Evolutionary conservation across 2,329 filamentous ascomycete species (phyloP).

Genomic region (Penicillium sp.): DNA sequence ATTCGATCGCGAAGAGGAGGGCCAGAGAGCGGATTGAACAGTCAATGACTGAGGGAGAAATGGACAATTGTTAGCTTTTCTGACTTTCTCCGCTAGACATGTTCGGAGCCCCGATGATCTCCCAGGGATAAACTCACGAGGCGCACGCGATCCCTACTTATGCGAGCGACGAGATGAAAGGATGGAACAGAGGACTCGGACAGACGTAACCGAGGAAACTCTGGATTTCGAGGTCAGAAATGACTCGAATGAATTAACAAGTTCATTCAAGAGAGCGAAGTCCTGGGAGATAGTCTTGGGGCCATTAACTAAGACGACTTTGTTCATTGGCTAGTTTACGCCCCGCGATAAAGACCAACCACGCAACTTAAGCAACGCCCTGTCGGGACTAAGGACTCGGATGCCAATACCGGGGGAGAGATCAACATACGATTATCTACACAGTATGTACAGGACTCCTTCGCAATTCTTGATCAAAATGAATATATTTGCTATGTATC

Average conservation of each 20-base stretch:
- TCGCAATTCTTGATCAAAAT: neutral
- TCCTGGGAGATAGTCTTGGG: neutral
- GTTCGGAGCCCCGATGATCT: neutral
- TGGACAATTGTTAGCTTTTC: conserved; percentile 4
- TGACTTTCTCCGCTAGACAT: conserved; percentile 1
- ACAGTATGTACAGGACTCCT: no score
- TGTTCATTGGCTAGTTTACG: conserved; percentile 8
- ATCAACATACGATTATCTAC: neutral
- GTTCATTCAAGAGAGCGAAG: neutral
- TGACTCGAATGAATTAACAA: neutral
- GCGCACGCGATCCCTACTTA: conserved; percentile 14
- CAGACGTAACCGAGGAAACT: neutral
- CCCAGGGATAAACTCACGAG: conserved; percentile 24
- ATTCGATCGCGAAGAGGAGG: neutral
- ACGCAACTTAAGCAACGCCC: neutral
- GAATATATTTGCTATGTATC: neutral
- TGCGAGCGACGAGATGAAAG: neutral
- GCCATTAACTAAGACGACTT: conserved; percentile 1
- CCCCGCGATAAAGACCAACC: conserved; percentile 4
- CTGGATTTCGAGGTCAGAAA: neutral
- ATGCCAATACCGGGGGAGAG: no score
- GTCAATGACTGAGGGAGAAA: conserved; percentile 5
- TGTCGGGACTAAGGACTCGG: no score
- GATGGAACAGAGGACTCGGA: neutral
- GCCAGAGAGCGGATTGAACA: neutral